Conservation (phyloP, 495 filamentous ascomycete genomes). For the Bacidia gigantensis region DNA sequence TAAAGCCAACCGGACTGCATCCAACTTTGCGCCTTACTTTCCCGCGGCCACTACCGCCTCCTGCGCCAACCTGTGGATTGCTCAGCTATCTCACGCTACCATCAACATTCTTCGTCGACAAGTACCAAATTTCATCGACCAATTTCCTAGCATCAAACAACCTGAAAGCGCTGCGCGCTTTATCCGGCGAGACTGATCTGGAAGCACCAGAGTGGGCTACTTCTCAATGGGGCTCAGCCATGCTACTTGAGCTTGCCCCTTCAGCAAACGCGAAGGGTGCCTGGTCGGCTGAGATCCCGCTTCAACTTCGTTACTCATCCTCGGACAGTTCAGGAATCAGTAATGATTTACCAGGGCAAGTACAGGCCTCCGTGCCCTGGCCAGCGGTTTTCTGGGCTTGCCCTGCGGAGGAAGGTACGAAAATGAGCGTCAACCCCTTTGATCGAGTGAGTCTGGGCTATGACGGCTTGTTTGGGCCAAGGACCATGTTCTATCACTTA, state of each 20-base stretch:
- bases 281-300: constrained; percentile 68
- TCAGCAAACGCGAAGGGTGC: constrained; percentile 20
- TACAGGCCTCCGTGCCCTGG: constrained; percentile 42
- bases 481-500: constrained; percentile 79
- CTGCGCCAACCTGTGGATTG: constrained; percentile 45
- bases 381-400: constrained; percentile 94
- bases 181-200: constrained; percentile 74
- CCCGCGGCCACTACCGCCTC: constrained; percentile 22
- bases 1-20: constrained; percentile 69
- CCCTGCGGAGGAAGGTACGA: constrained; percentile 51
- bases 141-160: constrained; percentile 66
- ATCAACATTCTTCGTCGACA: constrained; percentile 70
- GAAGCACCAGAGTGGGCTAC: constrained; percentile 81
- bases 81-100: constrained; percentile 82
- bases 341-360: constrained; percentile 29
- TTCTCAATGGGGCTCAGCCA: constrained; percentile 61
- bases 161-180: constrained; percentile 49
- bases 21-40: constrained; percentile 57
- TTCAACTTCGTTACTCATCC: constrained; percentile 76
- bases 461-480: constrained; percentile 66
- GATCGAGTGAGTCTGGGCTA: constrained; percentile 74
- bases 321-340: constrained; percentile 26
- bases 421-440: constrained; percentile 73
- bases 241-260: constrained; percentile 61
- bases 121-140: constrained; percentile 57